Conservation (phyloP, 306 rosid species). For the Amphicarpaea edgeworthii region DNA sequence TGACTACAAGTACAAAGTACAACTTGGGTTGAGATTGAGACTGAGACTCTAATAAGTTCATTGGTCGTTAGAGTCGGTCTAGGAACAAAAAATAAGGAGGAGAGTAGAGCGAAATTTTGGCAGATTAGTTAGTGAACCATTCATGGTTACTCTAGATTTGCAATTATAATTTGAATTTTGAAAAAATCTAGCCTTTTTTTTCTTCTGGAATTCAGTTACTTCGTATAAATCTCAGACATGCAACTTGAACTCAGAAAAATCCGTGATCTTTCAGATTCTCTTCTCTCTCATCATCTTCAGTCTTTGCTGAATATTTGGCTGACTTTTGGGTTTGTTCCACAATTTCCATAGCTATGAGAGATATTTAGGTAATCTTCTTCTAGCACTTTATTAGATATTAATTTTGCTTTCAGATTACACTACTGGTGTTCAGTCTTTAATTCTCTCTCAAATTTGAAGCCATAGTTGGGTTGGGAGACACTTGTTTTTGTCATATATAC, state of each 20-base stretch:
- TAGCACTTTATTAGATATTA: slow-evolving; percentile 23
- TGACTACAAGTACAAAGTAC: slow-evolving; percentile 22
- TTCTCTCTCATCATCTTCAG: slow-evolving; percentile 21
- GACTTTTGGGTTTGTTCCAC: slow-evolving; percentile 55
- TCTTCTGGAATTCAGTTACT: not conserved
- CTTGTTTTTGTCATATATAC: not conserved
- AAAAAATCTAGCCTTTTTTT: slow-evolving; percentile 26
- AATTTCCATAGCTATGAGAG: slow-evolving; percentile 36
- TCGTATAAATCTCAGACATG: slow-evolving; percentile 55
- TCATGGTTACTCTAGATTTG: slow-evolving; percentile 64
- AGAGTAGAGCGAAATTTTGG: slow-evolving; percentile 77
- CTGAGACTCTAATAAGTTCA: slow-evolving; percentile 31
- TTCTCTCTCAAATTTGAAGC: slow-evolving; percentile 37
- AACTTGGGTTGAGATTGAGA: slow-evolving; percentile 44
- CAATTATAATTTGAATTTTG: slow-evolving; percentile 57
- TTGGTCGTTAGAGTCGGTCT: slow-evolving; percentile 65
- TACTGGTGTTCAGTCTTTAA: not conserved
- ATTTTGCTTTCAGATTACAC: slow-evolving; percentile 26
- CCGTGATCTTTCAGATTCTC: slow-evolving; percentile 51
- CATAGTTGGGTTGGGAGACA: not conserved
- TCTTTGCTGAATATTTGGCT: slow-evolving; percentile 51
- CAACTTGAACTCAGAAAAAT: slow-evolving; percentile 59
- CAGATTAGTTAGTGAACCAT: slow-evolving; percentile 47
- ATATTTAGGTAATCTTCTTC: slow-evolving; percentile 49
- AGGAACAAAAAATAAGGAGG: slow-evolving; percentile 63